Evolutionary conservation across 305 asterid genomes (phyloP).

Genomic region (Fraxinus xanthoxyloides): DNA sequence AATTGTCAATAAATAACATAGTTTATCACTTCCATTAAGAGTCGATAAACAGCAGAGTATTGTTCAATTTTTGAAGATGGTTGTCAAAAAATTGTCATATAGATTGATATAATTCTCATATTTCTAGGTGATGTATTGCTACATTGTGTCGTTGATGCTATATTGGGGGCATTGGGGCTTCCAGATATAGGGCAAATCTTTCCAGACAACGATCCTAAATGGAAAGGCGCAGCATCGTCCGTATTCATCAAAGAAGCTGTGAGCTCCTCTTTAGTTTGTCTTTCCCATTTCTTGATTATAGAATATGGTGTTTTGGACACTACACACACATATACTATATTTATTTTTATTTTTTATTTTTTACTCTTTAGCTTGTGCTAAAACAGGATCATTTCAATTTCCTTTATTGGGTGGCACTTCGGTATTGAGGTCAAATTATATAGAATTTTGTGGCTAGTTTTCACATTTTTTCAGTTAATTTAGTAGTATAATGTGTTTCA

Average conservation of each 20-base stretch:
- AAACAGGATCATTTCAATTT: neutral
- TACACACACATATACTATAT: neutral
- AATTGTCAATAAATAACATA: neutral
- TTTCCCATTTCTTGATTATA: neutral
- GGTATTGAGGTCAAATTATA: neutral
- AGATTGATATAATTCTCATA: constrained; percentile 3
- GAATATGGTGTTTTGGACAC: neutral
- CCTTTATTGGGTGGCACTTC: neutral
- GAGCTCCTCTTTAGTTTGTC: constrained; percentile 25
- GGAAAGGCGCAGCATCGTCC: constrained; percentile 93
- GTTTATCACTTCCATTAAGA: neutral
- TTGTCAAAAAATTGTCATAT: neutral
- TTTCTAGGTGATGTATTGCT: constrained; percentile 83
- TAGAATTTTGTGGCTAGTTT: neutral
- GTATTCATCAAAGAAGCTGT: constrained; percentile 88
- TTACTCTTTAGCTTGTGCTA: neutral
- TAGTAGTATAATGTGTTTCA: neutral
- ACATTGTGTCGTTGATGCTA: constrained; percentile 96
- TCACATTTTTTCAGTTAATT: neutral
- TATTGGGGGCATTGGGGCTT: constrained; percentile 90
- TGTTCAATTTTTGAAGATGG: neutral
- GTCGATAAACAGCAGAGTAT: neutral
- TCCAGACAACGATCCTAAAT: constrained; percentile 93
- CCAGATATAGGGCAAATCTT: constrained; percentile 95
- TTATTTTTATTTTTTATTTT: neutral